Evolutionary conservation across 805 yeast genomes (phyloP).

Genomic region (Hanseniaspora guilliermondii): DNA sequence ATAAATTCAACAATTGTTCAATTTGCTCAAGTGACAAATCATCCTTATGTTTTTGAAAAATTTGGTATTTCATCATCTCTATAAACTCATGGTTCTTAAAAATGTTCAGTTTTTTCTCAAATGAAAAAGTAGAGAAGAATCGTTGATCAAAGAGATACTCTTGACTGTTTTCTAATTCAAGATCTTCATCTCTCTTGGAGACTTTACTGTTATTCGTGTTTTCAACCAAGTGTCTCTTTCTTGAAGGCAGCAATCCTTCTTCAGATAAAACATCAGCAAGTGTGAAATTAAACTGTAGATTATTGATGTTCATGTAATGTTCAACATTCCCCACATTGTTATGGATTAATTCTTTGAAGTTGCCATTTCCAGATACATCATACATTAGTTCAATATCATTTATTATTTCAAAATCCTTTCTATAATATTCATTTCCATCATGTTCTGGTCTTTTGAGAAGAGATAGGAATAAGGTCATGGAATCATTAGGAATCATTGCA

Average conservation of each 20-base stretch:
- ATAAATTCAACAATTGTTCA: neutral
- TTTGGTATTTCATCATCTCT: neutral
- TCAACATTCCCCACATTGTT: neutral
- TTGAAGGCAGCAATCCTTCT: neutral
- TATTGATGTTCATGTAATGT: neutral
- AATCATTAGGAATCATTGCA: conserved; percentile 9
- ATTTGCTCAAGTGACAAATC: neutral
- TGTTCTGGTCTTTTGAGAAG: neutral
- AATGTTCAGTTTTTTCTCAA: neutral
- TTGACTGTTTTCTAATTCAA: neutral
- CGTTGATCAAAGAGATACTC: conserved; percentile 1
- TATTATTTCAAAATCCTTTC: conserved; percentile 10
- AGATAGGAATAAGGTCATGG: conserved; percentile 2
- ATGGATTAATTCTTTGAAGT: neutral
- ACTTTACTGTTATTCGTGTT: too few species aligned
- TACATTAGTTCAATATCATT: neutral
- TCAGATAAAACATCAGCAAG: neutral
- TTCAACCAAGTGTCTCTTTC: neutral
- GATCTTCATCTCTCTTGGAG: neutral
- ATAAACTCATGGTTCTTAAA: conserved; percentile 5
- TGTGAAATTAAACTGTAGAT: neutral
- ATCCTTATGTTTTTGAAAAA: neutral
- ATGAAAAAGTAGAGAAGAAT: neutral
- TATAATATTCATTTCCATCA: neutral
- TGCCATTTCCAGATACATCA: neutral